Evolutionary conservation across 1,284 basidiomycete genomes (phyloP).

Genomic region (Singerocomus inundabilis): DNA sequence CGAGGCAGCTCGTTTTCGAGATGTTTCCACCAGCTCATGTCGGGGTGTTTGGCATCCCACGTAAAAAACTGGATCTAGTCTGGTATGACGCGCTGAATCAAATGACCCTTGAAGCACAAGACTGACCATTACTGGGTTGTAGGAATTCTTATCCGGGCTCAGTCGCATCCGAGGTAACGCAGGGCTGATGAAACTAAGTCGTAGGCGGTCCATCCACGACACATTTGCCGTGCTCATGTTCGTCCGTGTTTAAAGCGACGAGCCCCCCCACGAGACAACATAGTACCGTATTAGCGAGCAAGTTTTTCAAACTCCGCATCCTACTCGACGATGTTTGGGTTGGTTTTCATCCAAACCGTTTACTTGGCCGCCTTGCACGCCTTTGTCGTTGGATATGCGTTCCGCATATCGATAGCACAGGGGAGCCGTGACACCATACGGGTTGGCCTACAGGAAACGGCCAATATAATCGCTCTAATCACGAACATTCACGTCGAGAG

Average conservation of each 20-base stretch:
- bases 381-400: constrained; percentile 53
- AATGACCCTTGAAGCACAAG: neutral
- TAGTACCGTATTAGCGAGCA: neutral
- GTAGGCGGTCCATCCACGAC: constrained; percentile 28
- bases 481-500: constrained; percentile 60
- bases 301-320: constrained; percentile 23
- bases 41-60: constrained; percentile 63
- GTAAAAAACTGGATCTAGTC: constrained; percentile 79
- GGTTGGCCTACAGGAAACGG: constrained; percentile 54
- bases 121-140: constrained; percentile 67
- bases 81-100: constrained; percentile 2
- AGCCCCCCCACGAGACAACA: no score
- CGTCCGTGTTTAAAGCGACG: neutral
- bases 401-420: constrained; percentile 50
- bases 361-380: constrained; percentile 44
- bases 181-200: constrained; percentile 31
- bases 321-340: constrained; percentile 12
- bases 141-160: constrained; percentile 42
- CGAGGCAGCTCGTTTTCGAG: constrained; percentile 68
- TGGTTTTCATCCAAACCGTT: neutral
- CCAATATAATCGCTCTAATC: constrained; percentile 81
- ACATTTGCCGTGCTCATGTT: constrained; percentile 13
- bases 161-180: constrained; percentile 58
- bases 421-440: constrained; percentile 39
- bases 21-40: constrained; percentile 82